Base-by-base conservation (phyloP, 768 basidiomycete species). In the Cystofilobasidium macerans region DNA sequence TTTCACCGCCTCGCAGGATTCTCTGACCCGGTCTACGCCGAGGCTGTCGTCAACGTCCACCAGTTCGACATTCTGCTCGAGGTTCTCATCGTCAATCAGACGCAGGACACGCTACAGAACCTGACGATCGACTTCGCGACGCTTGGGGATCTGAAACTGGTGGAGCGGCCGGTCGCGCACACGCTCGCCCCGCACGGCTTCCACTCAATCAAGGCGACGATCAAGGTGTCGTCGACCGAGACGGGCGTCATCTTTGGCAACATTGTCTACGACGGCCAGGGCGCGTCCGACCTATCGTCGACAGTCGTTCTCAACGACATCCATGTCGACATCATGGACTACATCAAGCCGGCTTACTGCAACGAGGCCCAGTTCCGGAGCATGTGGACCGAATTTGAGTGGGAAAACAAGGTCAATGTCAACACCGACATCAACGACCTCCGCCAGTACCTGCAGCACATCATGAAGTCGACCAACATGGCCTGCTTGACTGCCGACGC, bases 321-420 rank as follows among this genome's bases (percentile, higher is more conserved):
- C 59, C 94, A 97, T 76, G 88, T 97, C 70, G 95, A 99, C 76
- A 95, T 99, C 70, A 93, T 95, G 87, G 89, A 92, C 75, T 95
- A 92, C 78, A 94, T 95, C 79, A 90, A 92, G 77, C 90, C 94
- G 7, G 90, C 91, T 11, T 88, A 88, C 73, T 95, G 93, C 76
- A 94, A 86, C 47, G 94, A 99, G 76, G 85, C 88, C 26, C 71
- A 93, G 87, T 94, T 94, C 84, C 84, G 94, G 36, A 89, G 84
- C 76, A 94, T 94, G 91, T 95, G 94, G 94, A 99, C 93, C 32
- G 95, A 98, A 76, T 99, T 99, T 72, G 94, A 99, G 76, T 99
- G 94, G 94, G 94, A 99, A 81, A 99, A 99, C 78, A 83, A 93
- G 71, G 94, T 98, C 63, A 97, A 97, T 73, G 89, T 97, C 62